Conservation (phyloP, 1,284 basidiomycete species). For the Moesziomyces parantarcticus region DNA sequence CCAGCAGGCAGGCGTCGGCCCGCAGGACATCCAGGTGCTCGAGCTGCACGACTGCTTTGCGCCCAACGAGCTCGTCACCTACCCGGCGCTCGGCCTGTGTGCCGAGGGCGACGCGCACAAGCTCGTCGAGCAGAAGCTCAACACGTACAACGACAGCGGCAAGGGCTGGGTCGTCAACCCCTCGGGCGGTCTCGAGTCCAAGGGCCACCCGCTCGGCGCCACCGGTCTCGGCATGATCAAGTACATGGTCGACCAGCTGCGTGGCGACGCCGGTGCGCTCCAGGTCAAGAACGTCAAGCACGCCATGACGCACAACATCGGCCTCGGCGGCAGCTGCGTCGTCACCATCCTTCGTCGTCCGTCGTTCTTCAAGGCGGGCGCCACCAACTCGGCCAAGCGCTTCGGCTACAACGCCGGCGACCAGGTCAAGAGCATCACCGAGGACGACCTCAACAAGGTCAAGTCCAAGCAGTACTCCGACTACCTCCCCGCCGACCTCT, state of each 20-base stretch:
- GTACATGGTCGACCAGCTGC: slow-evolving; percentile 78
- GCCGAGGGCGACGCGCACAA: slow-evolving; percentile 77
- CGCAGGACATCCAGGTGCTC: slow-evolving; percentile 82
- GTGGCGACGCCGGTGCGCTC: slow-evolving; percentile 67
- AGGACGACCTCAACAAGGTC: slow-evolving; percentile 59
- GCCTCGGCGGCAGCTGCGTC: slow-evolving; percentile 73
- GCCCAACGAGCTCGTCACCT: slow-evolving; percentile 77
- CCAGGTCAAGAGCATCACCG: slow-evolving; percentile 53
- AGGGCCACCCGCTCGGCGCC: slow-evolving; percentile 82
- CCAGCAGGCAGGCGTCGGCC: slow-evolving; percentile 76
- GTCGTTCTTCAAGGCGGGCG: slow-evolving; percentile 55
- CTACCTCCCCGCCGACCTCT: slow-evolving; percentile 53
- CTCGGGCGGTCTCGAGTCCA: slow-evolving; percentile 83
- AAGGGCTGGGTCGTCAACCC: slow-evolving; percentile 85
- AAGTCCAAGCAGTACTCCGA: slow-evolving; percentile 59
- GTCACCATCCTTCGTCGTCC: slow-evolving; percentile 55
- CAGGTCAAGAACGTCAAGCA: slow-evolving; percentile 80
- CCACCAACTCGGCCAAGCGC: slow-evolving; percentile 49
- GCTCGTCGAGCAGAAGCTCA: slow-evolving; percentile 80
- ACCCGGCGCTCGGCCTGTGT: slow-evolving; percentile 83
- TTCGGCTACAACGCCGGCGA: slow-evolving; percentile 62
- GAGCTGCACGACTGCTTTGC: slow-evolving; percentile 88
- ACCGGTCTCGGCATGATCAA: slow-evolving; percentile 89
- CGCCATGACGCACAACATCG: slow-evolving; percentile 84
- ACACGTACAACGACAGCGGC: slow-evolving; percentile 76